These are phyloP conservation scores for Barbarea vulgaris DNA, from an alignment of 345 rosid species.

Conservation along the genomic window DNA sequence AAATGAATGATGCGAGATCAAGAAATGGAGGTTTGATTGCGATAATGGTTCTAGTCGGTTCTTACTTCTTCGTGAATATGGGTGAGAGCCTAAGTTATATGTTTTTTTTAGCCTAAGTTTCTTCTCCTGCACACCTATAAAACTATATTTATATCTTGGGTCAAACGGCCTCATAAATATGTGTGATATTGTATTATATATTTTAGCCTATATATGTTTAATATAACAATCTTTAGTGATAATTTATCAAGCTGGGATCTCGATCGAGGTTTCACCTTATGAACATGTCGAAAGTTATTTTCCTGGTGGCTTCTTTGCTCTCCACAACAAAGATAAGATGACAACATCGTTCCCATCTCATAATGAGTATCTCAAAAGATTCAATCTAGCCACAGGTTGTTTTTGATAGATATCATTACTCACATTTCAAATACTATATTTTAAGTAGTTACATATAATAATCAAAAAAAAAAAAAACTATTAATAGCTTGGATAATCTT, in stretches of 20 bases:
- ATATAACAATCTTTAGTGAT: neutral
- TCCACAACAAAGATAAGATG: constrained; percentile 20
- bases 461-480: neutral
- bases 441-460: neutral
- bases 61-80: constrained; percentile 25
- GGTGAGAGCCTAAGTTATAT: neutral
- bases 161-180: neutral
- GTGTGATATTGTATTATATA: neutral
- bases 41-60: constrained; percentile 17
- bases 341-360: constrained; percentile 20
- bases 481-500: neutral
- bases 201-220: neutral
- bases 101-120: neutral
- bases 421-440: neutral
- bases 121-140: neutral
- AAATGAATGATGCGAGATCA: constrained; percentile 26
- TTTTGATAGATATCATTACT: neutral
- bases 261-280: constrained; percentile 12
- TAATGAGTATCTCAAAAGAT: constrained; percentile 22
- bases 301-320: neutral
- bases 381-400: constrained; percentile 25
- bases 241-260: constrained; percentile 9
- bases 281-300: constrained; percentile 11
- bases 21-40: constrained; percentile 23
- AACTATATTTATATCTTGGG: neutral